phyloP scores from a whole-genome alignment of 768 basidiomycete species.

The Cystobasidium ongulense region DNA sequence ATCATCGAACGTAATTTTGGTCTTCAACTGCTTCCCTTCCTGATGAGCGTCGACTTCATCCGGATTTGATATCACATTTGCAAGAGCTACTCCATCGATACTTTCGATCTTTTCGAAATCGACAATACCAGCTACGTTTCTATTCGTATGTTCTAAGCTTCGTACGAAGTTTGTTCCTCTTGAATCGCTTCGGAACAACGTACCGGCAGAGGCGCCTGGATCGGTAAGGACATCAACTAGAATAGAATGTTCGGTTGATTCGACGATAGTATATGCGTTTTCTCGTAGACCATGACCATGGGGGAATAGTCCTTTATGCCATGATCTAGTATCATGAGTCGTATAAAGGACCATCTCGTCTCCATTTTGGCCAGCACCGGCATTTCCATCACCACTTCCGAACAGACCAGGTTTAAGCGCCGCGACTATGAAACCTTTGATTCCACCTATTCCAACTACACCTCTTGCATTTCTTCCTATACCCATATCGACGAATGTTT shows the following conservation, averaged over 20 bases:
- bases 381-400: conserved; percentile 42
- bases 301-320: conserved; percentile 87
- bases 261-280: conserved; percentile 93
- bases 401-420: conserved; percentile 65
- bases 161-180: conserved; percentile 89
- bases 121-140: conserved; percentile 78
- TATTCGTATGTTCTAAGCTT: conserved; percentile 81
- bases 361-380: conserved; percentile 42
- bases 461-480: conserved; percentile 78
- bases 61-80: conserved; percentile 76
- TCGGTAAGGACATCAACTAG: conserved; percentile 82
- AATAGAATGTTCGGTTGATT: conserved; percentile 84
- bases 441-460: conserved; percentile 84
- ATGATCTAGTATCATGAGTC: conserved; percentile 67
- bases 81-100: conserved; percentile 79
- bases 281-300: conserved; percentile 64
- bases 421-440: conserved; percentile 84
- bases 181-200: conserved; percentile 88
- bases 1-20: conserved; percentile 83
- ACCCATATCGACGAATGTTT: conserved; percentile 65
- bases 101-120: conserved; percentile 85
- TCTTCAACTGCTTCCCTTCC: conserved; percentile 64
- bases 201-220: conserved; percentile 59
- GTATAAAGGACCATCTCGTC: conserved; percentile 82
- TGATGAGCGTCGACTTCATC: conserved; percentile 68